These are phyloP conservation scores for Hanseniaspora nectarophila DNA, from an alignment of 805 yeast species.

Conservation along the genomic window DNA sequence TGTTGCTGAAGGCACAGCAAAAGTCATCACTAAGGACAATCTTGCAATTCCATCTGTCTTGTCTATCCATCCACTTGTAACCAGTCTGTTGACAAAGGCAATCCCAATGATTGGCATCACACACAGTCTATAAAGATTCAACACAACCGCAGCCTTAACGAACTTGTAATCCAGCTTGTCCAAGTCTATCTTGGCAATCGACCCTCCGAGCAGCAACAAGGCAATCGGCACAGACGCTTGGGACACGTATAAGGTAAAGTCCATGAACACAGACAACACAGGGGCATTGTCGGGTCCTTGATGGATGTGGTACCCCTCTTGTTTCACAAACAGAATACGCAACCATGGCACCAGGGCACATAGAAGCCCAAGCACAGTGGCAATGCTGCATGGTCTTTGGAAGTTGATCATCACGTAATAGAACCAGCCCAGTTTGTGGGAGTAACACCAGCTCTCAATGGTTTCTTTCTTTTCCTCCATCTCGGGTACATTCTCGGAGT, in stretches of 20 bases:
- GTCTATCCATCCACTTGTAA: slow-evolving; percentile 52
- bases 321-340: slow-evolving; percentile 52
- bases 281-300: slow-evolving; percentile 79
- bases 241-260: slow-evolving; percentile 66
- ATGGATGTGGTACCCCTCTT: slow-evolving; percentile 37
- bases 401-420: slow-evolving; percentile 38
- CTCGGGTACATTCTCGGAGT: background rate
- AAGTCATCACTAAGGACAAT: slow-evolving; percentile 61
- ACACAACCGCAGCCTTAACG: slow-evolving; percentile 43
- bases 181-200: slow-evolving; percentile 63
- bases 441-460: slow-evolving; percentile 13
- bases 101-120: slow-evolving; percentile 72
- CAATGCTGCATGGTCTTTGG: slow-evolving; percentile 57
- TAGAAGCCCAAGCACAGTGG: slow-evolving; percentile 52
- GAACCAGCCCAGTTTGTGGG: slow-evolving; percentile 28
- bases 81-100: slow-evolving; percentile 50
- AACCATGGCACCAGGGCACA: slow-evolving; percentile 83
- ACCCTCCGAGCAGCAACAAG: slow-evolving; percentile 69
- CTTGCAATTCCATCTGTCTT: slow-evolving; percentile 38
- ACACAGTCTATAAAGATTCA: slow-evolving; percentile 49
- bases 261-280: slow-evolving; percentile 75
- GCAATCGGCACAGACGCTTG: slow-evolving; percentile 86
- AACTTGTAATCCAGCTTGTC: slow-evolving; percentile 50
- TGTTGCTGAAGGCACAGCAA: slow-evolving; percentile 80
- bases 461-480: background rate